Percentiles rank a stretch among this genome's conserved stretches.
phyloP scores from a whole-genome alignment of 179 eudicot species.

The Dionaea muscipula region DNA sequence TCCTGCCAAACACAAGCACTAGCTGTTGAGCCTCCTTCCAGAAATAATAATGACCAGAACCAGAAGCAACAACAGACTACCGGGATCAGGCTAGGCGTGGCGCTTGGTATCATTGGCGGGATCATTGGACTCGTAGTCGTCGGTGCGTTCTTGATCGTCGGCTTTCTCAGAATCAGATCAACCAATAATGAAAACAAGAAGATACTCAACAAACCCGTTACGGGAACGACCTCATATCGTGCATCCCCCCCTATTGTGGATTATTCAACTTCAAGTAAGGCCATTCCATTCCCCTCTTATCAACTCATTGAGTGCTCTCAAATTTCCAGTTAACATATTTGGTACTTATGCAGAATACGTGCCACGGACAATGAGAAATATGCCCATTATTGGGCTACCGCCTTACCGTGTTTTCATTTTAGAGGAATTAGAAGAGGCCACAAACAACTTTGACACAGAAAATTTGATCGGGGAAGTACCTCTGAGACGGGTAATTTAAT shows the following conservation, averaged over 20 bases:
- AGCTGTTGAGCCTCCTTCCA: constrained; percentile 47
- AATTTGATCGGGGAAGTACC: constrained; percentile 56
- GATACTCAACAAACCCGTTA: constrained; percentile 30
- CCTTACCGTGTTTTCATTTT: constrained; percentile 52
- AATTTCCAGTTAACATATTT: not conserved
- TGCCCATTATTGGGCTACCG: constrained; percentile 53
- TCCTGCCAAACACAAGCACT: constrained; percentile 56
- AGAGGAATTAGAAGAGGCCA: constrained; percentile 83
- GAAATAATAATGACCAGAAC: no score
- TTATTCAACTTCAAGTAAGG: constrained; percentile 60
- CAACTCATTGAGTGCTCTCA: no score
- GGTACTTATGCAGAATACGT: constrained; percentile 33
- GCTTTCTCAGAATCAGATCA: constrained; percentile 21
- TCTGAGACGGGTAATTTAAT: constrained; percentile 48
- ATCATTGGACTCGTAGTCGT: constrained; percentile 28
- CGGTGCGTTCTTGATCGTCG: constrained; percentile 28
- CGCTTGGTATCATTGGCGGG: constrained; percentile 54
- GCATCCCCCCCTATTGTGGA: constrained; percentile 33
- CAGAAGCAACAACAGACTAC: constrained; percentile 11
- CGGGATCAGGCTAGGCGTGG: constrained; percentile 39
- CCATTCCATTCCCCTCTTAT: not conserved
- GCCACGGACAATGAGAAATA: constrained; percentile 40
- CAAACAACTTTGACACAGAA: constrained; percentile 55
- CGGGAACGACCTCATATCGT: constrained; percentile 25
- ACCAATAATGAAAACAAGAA: constrained; percentile 16